Evolutionary conservation across 164 flowering plant genomes (phyloP).

Genomic region (Pachysandra terminalis): DNA sequence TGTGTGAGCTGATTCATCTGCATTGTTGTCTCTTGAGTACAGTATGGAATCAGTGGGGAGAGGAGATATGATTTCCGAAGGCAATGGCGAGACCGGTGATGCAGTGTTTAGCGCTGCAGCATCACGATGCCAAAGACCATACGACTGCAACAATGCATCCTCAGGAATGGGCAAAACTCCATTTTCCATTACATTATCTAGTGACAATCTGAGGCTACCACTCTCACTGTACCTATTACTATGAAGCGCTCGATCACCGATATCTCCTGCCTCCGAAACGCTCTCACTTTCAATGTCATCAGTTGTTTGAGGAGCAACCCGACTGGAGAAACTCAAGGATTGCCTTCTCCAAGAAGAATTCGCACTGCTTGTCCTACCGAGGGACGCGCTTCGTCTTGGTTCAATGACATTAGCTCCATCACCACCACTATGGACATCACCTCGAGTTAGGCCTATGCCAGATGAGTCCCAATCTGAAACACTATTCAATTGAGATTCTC

Average conservation of each 20-base stretch:
- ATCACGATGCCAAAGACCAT: conserved; percentile 18
- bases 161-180: conserved; percentile 29
- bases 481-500: not conserved
- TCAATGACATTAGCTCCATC: conserved; percentile 15
- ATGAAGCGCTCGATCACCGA: conserved; percentile 58
- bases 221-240: conserved; percentile 41
- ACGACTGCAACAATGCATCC: conserved; percentile 17
- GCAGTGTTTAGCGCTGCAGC: not conserved
- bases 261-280: conserved; percentile 79
- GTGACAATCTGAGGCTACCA: conserved; percentile 28
- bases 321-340: conserved; percentile 29
- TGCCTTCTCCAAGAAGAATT: conserved; percentile 38
- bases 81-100: conserved; percentile 13
- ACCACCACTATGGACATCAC: not conserved
- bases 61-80: conserved; percentile 26
- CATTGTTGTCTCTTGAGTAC: conserved; percentile 15
- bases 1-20: not conserved
- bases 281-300: conserved; percentile 46
- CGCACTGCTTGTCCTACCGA: conserved; percentile 24
- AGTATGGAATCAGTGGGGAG: conserved; percentile 24
- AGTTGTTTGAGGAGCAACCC: conserved; percentile 14
- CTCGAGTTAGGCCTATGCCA: not conserved
- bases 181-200: conserved; percentile 28
- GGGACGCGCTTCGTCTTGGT: conserved; percentile 21
- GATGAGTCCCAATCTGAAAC: not conserved